These are phyloP conservation scores for Alternaria triticimaculans DNA, from an alignment of 2,329 filamentous ascomycete species.

Conservation along the genomic window DNA sequence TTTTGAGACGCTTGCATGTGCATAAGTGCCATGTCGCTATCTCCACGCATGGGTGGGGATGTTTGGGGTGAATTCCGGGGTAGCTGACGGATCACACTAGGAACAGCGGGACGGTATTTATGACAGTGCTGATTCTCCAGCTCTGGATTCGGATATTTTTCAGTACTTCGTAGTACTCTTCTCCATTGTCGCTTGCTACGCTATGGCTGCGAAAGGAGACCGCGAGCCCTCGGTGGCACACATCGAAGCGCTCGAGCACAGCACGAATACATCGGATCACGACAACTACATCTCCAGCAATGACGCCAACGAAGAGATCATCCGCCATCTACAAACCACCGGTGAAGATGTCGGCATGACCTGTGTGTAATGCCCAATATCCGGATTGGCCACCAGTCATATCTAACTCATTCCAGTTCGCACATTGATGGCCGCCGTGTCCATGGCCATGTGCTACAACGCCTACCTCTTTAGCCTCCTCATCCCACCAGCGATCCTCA, in stretches of 20 bases:
- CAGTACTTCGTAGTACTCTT: neutral
- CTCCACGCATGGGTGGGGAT: slow-evolving; percentile 20
- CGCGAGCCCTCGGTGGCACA: slow-evolving; percentile 21
- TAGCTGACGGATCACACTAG: neutral
- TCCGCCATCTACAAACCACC: slow-evolving; percentile 36
- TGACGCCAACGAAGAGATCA: slow-evolving; percentile 37
- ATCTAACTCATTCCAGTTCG: slow-evolving; percentile 1
- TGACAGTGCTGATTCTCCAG: neutral
- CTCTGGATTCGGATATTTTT: neutral
- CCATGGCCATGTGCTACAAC: slow-evolving; percentile 43
- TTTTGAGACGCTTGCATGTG: neutral
- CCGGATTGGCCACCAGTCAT: neutral
- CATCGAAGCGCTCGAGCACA: slow-evolving; percentile 27
- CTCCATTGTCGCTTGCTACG: neutral
- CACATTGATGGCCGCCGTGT: slow-evolving; percentile 32
- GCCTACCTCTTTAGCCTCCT: slow-evolving; percentile 44
- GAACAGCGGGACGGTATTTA: slow-evolving; percentile 9
- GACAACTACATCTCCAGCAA: neutral
- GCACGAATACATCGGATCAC: slow-evolving; percentile 14
- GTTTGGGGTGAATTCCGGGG: slow-evolving; percentile 7
- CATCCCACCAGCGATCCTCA: slow-evolving; percentile 41
- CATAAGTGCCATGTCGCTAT: neutral
- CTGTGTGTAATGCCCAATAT: slow-evolving; percentile 5
- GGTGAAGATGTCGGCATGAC: slow-evolving; percentile 43
- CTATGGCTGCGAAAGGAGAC: slow-evolving; percentile 8